phyloP scores from a whole-genome alignment of 768 basidiomycete species.

The Trametes cubensis region DNA sequence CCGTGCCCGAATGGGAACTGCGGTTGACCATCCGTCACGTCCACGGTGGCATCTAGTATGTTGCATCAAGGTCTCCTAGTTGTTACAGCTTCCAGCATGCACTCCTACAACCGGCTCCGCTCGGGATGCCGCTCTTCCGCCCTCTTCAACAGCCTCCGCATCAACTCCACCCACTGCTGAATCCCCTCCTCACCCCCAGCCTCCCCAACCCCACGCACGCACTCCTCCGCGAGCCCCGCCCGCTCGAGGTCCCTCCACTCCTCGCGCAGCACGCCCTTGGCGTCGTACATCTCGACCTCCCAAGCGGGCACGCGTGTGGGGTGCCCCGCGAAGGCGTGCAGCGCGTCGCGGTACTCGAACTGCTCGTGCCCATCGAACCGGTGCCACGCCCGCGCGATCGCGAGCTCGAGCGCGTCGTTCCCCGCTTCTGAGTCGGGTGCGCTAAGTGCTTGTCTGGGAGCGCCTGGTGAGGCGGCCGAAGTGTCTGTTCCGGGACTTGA shows the following conservation, averaged over 20 bases:
- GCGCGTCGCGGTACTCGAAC: conserved; percentile 66
- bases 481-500: not conserved
- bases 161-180: conserved; percentile 64
- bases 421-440: not conserved
- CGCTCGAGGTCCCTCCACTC: conserved; percentile 63
- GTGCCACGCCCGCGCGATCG: conserved; percentile 61
- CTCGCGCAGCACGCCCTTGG: conserved; percentile 49
- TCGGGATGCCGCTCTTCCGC: conserved; percentile 31
- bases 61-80: too few species aligned
- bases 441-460: not conserved
- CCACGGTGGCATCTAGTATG: too few species aligned
- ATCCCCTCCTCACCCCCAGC: conserved; percentile 57
- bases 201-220: conserved; percentile 66
- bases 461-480: not conserved
- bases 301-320: conserved; percentile 50
- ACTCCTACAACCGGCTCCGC: conserved; percentile 14
- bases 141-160: conserved; percentile 39
- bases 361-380: conserved; percentile 54
- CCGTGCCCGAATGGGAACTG: too few species aligned
- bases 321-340: conserved; percentile 46
- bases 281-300: conserved; percentile 58
- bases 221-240: conserved; percentile 57
- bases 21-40: too few species aligned
- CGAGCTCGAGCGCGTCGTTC: conserved; percentile 38
- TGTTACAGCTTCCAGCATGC: not conserved